Evolutionary conservation across 345 rosid species (phyloP), one percentile per base, ranked within the genome.

Genomic region (Brassica cretica): DNA sequence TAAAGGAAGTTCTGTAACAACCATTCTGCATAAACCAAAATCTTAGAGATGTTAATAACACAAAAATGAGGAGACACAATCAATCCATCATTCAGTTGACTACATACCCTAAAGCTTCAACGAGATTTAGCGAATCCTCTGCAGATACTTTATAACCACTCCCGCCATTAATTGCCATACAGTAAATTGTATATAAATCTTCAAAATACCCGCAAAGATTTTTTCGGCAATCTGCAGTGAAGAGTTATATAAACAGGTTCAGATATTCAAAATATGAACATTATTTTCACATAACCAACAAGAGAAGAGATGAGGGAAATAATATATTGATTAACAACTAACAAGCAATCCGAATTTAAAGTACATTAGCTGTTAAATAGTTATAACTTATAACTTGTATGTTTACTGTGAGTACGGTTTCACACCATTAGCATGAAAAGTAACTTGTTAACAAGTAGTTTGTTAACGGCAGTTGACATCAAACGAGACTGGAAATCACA

Each of bases 1-100:
- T 16, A 86, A 88, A 64, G 93, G 96, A 84, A 96, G 93, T 84
- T 96, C 99, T 39, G 96, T 89, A 76, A 96, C 89, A 80, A 96
- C 98, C 85, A 88, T 88, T 78, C 99, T 95, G 94, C 82, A 83
- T 79, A 68, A 81, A 8, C 41, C 74, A 59, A 70, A 75, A 79
- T 29, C 59, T 49, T 58, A 37, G 51, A 75, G 44, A 80, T 68
- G 73, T 72, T 72, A 74, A 78, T 70, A 49, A 82, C 72, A 66
- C 62, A 58, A 58, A 37, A 63, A 24, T 59, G 30, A 79, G 35
- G 29, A 58, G 68, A 62, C 21, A 39, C 2, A 64, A 76, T 65
- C 30, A 27, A 27, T 70, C 51, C 65, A 16, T 71, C 74, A 39
- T 32, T 46, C 62, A 74, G 39, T 46, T 56, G 16, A 76, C 60